phyloP scores from a whole-genome alignment of 73 alveolate genomes.

The Paramecium primaurelia region DNA sequence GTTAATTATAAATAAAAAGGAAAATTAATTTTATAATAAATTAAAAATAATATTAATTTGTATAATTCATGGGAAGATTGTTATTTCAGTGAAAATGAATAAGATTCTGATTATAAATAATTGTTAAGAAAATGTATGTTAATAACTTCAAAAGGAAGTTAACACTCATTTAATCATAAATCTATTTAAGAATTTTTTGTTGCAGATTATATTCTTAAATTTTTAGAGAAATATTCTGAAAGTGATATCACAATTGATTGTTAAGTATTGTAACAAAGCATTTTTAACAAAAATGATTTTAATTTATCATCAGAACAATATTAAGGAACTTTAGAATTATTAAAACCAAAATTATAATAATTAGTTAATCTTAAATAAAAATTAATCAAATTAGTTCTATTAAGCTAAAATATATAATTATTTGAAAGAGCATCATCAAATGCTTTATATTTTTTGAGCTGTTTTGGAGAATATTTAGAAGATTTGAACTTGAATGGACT shows the following conservation, averaged over 20 bases:
- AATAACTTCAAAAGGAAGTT: not conserved
- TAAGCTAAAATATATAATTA: no score
- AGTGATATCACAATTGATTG: no score
- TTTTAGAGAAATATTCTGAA: not conserved
- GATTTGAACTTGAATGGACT: no score
- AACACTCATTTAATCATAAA: not conserved
- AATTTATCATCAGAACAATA: no score
- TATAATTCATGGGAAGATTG: not conserved
- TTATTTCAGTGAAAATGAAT: not conserved
- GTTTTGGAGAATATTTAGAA: not conserved
- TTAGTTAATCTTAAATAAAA: no score
- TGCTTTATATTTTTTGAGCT: not conserved
- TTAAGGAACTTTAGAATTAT: no score
- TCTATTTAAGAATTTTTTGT: not conserved
- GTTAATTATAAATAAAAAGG: not conserved
- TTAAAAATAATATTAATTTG: no score
- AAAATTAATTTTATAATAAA: not conserved
- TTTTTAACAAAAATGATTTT: no score
- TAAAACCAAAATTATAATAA: no score
- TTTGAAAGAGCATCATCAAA: not conserved
- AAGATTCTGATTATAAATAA: not conserved
- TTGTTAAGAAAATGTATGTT: not conserved
- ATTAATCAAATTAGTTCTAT: no score
- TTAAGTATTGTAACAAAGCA: no score
- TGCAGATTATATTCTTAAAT: not conserved